These are phyloP conservation scores for Aspergillus sp. DNA, from an alignment of 2,329 filamentous ascomycete species.

Conservation along the genomic window DNA sequence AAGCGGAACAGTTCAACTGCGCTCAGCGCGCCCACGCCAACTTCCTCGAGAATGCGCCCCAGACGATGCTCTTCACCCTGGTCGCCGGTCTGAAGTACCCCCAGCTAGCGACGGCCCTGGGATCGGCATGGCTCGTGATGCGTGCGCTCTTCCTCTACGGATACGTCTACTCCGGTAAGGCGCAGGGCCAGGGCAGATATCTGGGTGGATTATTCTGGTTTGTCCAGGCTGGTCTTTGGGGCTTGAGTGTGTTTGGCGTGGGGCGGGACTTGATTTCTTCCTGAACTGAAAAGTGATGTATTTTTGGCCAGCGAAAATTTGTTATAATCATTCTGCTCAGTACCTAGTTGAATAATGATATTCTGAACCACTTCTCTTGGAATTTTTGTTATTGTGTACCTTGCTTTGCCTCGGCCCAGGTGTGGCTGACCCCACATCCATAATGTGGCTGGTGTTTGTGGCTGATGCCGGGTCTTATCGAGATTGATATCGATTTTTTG, in stretches of 20 bases:
- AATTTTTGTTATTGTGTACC: background rate
- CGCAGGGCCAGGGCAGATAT: slow-evolving; percentile 37
- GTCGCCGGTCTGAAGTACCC: slow-evolving; percentile 56
- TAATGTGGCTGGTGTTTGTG: slow-evolving; percentile 3
- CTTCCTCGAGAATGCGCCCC: slow-evolving; percentile 57
- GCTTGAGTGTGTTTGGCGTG: slow-evolving; percentile 36
- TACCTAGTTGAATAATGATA: background rate
- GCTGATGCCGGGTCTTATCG: background rate
- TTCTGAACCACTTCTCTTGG: background rate
- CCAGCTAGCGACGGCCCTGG: slow-evolving; percentile 43
- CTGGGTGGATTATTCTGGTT: slow-evolving; percentile 38
- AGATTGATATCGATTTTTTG: slow-evolving; percentile 3
- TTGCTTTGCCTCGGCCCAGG: background rate
- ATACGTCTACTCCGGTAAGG: slow-evolving; percentile 42
- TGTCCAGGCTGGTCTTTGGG: slow-evolving; percentile 40
- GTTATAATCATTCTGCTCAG: background rate
- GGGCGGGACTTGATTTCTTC: slow-evolving; percentile 26
- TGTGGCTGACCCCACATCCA: slow-evolving; percentile 2
- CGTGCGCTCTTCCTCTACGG: slow-evolving; percentile 49
- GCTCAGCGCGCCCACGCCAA: slow-evolving; percentile 59
- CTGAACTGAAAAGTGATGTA: slow-evolving; percentile 9
- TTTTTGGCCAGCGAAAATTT: background rate
- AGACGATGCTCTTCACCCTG: slow-evolving; percentile 51
- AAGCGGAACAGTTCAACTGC: slow-evolving; percentile 50
- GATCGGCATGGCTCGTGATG: slow-evolving; percentile 50